Evolutionary conservation across 1,284 basidiomycete species (phyloP).

Genomic region (Rhodofomes roseus): DNA sequence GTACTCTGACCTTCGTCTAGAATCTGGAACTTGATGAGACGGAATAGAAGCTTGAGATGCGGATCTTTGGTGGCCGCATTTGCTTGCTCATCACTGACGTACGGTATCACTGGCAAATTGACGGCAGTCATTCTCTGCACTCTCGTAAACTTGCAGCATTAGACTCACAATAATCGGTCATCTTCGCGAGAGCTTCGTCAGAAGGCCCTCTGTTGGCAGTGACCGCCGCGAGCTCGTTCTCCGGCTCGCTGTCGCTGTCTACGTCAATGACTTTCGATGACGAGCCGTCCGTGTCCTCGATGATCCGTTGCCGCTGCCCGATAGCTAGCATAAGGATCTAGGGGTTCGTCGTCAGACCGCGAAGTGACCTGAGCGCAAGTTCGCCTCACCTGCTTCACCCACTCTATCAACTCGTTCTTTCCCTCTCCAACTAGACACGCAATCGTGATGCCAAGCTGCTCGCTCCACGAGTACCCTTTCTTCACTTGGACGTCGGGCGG

Average conservation of each 20-base stretch:
- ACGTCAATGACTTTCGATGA: slow-evolving; percentile 31
- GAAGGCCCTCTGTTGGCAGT: slow-evolving; percentile 50
- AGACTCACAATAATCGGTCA: slow-evolving; percentile 72
- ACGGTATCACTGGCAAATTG: slow-evolving; percentile 60
- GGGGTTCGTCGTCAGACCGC: neutral
- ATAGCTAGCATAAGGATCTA: slow-evolving; percentile 72
- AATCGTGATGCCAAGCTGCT: slow-evolving; percentile 85
- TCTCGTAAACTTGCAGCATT: neutral
- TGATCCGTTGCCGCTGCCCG: slow-evolving; percentile 62
- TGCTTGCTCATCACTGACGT: slow-evolving; percentile 67
- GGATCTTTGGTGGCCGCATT: slow-evolving; percentile 75
- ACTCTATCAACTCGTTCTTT: slow-evolving; percentile 64
- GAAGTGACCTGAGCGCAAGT: neutral
- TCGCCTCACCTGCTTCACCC: slow-evolving; percentile 71
- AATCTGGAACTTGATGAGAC: slow-evolving; percentile 62
- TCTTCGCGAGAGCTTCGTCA: slow-evolving; percentile 65
- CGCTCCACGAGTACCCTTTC: slow-evolving; percentile 86
- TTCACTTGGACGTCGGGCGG: slow-evolving; percentile 77
- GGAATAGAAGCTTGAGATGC: slow-evolving; percentile 80
- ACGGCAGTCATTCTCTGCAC: neutral
- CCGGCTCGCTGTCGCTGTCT: slow-evolving; percentile 44
- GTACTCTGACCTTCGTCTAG: slow-evolving; percentile 51
- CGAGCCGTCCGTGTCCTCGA: slow-evolving; percentile 64
- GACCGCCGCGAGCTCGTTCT: slow-evolving; percentile 34
- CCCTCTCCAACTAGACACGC: slow-evolving; percentile 68